These are phyloP conservation scores for Pleurotus platypus DNA, from an alignment of 768 basidiomycete species.

Conservation along the genomic window DNA sequence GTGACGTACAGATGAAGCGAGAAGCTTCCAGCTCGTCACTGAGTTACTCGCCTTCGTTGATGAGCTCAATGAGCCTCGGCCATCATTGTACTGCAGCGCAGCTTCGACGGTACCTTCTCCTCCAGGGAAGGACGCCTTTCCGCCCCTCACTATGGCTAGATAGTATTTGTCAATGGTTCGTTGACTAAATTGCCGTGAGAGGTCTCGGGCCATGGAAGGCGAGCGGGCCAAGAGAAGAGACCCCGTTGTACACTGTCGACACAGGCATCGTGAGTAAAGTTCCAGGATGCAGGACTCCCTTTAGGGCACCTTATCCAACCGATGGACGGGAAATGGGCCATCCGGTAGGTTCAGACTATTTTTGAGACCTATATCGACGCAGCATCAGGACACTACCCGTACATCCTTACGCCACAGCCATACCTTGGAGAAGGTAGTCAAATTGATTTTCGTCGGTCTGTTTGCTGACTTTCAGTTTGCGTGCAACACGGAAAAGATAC, in stretches of 20 bases:
- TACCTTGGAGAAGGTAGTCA: conserved; percentile 31
- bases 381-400: too few relatives aligned
- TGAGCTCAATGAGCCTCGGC: conserved; percentile 37
- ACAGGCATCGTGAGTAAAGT: not conserved
- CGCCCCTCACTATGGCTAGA: conserved; percentile 60
- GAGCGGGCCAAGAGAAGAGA: conserved; percentile 53
- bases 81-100: conserved; percentile 39
- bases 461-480: conserved; percentile 1
- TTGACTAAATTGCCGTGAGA: conserved; percentile 52
- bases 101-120: conserved; percentile 38
- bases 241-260: conserved; percentile 56
- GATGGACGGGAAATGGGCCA: conserved; percentile 47
- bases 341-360: conserved; percentile 21
- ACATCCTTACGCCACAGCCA: not conserved
- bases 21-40: conserved; percentile 53
- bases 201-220: conserved; percentile 34
- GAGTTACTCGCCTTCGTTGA: conserved; percentile 29
- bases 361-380: not conserved
- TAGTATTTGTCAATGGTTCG: conserved; percentile 54
- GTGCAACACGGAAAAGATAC: not conserved
- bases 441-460: conserved; percentile 19
- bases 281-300: not conserved
- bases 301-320: conserved; percentile 57
- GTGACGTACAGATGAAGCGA: conserved; percentile 55
- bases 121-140: conserved; percentile 37